Conservation (phyloP, 495 filamentous ascomycete species). For the Trichoderma parareesei region DNA sequence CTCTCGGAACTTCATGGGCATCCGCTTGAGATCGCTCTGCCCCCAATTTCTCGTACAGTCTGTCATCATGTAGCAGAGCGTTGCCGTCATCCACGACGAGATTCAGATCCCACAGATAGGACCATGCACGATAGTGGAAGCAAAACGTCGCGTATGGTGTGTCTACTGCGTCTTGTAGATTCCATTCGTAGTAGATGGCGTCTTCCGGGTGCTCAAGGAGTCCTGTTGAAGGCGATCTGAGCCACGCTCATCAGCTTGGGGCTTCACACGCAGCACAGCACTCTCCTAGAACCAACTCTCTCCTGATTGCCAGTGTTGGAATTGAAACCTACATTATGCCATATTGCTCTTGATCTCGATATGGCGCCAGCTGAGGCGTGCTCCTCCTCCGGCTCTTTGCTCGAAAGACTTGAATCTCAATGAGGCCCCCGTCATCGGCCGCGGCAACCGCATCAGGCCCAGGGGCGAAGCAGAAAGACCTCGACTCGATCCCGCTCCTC, state of each 20-base stretch:
- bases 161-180: slow-evolving; percentile 39
- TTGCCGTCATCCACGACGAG: slow-evolving; percentile 18
- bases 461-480: slow-evolving; percentile 35
- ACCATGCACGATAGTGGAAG: slow-evolving; percentile 41
- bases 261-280: background rate
- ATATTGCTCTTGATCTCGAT: background rate
- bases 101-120: slow-evolving; percentile 34
- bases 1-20: background rate
- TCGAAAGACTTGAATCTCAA: slow-evolving; percentile 43
- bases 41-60: background rate
- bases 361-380: slow-evolving; percentile 23
- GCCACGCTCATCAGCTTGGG: slow-evolving; percentile 7
- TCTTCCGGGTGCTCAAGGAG: slow-evolving; percentile 41
- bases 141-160: slow-evolving; percentile 38
- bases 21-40: background rate
- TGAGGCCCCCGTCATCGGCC: slow-evolving; percentile 43
- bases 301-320: background rate
- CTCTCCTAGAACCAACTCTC: background rate
- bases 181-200: slow-evolving; percentile 36
- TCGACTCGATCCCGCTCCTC: slow-evolving; percentile 28
- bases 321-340: background rate
- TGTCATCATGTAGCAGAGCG: background rate
- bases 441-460: slow-evolving; percentile 25
- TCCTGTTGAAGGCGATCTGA: slow-evolving; percentile 30
- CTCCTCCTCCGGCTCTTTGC: slow-evolving; percentile 29